phyloP scores from a whole-genome alignment of 2,329 filamentous ascomycete genomes.

The Rhytidhysteron rufulum region DNA sequence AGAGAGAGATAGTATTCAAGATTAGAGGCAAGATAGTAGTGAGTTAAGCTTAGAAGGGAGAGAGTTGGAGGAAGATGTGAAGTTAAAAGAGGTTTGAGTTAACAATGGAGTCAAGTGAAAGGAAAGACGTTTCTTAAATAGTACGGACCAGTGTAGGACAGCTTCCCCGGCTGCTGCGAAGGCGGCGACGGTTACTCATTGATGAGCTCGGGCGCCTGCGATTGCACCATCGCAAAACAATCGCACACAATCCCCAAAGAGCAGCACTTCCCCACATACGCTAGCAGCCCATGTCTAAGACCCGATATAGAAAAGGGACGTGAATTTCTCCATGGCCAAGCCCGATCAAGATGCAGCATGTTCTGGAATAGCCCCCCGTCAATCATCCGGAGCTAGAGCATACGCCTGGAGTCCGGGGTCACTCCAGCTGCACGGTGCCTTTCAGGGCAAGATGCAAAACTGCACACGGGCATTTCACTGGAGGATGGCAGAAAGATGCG shows the following conservation, averaged over 20 bases:
- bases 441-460: too few relatives aligned
- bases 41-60: background rate
- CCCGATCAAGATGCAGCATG: background rate
- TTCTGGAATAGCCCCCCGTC: background rate
- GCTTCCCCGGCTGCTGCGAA: background rate
- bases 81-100: background rate
- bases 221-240: conserved; percentile 3
- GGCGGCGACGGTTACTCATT: background rate
- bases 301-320: conserved; percentile 6
- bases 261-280: conserved; percentile 5
- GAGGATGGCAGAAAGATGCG: too few relatives aligned
- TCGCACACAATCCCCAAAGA: conserved; percentile 6
- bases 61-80: background rate
- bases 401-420: too few relatives aligned
- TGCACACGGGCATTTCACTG: too few relatives aligned
- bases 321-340: conserved; percentile 2
- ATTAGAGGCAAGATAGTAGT: too few relatives aligned
- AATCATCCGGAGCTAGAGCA: conserved; percentile 1
- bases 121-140: background rate
- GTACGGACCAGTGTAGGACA: background rate
- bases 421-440: too few relatives aligned
- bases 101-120: background rate
- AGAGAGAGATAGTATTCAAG: too few relatives aligned
- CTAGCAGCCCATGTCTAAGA: conserved; percentile 3
- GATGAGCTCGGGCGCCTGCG: background rate